phyloP scores from a whole-genome alignment of 352 stramenopile genomes.

The Phytophthora quininea region DNA sequence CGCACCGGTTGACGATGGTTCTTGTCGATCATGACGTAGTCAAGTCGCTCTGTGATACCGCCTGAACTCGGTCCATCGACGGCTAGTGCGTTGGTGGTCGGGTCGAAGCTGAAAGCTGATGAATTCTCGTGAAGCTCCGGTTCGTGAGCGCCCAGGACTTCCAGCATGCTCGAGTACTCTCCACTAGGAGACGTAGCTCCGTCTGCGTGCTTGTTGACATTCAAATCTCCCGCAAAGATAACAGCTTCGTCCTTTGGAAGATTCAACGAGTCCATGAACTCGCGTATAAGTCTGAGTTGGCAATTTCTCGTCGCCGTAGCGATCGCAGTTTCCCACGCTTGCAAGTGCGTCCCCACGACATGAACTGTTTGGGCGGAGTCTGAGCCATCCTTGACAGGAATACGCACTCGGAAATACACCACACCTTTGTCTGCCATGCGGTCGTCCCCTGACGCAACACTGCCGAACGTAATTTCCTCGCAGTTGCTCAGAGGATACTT shows the following conservation, averaged over 20 bases:
- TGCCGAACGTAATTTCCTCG: slow-evolving; percentile 67
- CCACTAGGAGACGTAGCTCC: slow-evolving; percentile 12
- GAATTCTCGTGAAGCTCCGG: slow-evolving; percentile 36
- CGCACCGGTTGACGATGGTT: slow-evolving; percentile 39
- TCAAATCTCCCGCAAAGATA: slow-evolving; percentile 66
- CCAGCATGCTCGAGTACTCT: slow-evolving; percentile 65
- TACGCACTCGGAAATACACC: slow-evolving; percentile 60
- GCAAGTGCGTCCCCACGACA: slow-evolving; percentile 68
- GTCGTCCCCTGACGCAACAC: slow-evolving; percentile 58
- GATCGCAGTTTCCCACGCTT: slow-evolving; percentile 65
- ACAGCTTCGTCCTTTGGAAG: slow-evolving; percentile 55
- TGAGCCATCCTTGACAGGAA: slow-evolving; percentile 14
- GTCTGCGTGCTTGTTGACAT: slow-evolving; percentile 55
- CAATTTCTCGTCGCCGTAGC: slow-evolving; percentile 44
- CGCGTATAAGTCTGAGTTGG: slow-evolving; percentile 49
- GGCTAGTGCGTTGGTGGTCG: slow-evolving; percentile 60
- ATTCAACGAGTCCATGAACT: slow-evolving; percentile 57
- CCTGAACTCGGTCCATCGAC: slow-evolving; percentile 63
- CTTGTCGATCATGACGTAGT: slow-evolving; percentile 61
- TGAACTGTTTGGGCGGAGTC: slow-evolving; percentile 46
- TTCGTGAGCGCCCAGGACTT: slow-evolving; percentile 42
- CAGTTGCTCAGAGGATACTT: slow-evolving; percentile 60
- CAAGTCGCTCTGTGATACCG: slow-evolving; percentile 58
- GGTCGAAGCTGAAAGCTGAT: slow-evolving; percentile 67
- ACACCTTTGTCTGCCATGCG: slow-evolving; percentile 69